Evolutionary conservation across 2,329 filamentous ascomycete genomes (phyloP).

Genomic region (Talaromyces marneffei): DNA sequence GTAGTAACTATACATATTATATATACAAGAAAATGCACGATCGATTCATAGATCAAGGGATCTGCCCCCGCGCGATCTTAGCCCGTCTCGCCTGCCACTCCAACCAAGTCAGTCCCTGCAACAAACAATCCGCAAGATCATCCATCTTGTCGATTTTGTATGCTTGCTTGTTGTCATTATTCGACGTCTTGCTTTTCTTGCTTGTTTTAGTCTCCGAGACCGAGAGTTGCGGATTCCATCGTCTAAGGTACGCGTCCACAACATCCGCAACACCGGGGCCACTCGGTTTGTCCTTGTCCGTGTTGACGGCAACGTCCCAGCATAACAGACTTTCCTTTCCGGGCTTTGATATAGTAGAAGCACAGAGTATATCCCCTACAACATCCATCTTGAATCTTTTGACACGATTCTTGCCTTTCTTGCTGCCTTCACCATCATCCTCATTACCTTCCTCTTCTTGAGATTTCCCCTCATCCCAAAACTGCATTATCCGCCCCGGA

Average conservation of each 20-base stretch:
- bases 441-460: slow-evolving; percentile 2
- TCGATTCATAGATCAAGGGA: not conserved
- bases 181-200: not conserved
- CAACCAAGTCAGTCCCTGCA: slow-evolving; percentile 72
- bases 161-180: not conserved
- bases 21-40: not conserved
- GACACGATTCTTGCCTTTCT: slow-evolving; percentile 19
- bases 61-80: not conserved
- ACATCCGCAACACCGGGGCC: not conserved
- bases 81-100: slow-evolving; percentile 57
- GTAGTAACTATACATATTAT: not conserved
- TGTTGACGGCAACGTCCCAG: not conserved
- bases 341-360: not conserved
- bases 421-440: too few relatives aligned
- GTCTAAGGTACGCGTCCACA: slow-evolving; percentile 3
- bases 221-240: slow-evolving; percentile 2
- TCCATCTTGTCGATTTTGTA: slow-evolving; percentile 59
- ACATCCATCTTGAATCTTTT: slow-evolving; percentile 59
- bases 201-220: not conserved
- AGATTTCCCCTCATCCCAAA: slow-evolving; percentile 38
- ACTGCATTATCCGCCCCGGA: slow-evolving; percentile 52
- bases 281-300: not conserved
- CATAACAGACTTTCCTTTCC: not conserved
- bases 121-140: slow-evolving; percentile 71
- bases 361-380: slow-evolving; percentile 33